Evolutionary conservation across 2,329 filamentous ascomycete genomes (phyloP).

Genomic region (Hypoxylon sp.): DNA sequence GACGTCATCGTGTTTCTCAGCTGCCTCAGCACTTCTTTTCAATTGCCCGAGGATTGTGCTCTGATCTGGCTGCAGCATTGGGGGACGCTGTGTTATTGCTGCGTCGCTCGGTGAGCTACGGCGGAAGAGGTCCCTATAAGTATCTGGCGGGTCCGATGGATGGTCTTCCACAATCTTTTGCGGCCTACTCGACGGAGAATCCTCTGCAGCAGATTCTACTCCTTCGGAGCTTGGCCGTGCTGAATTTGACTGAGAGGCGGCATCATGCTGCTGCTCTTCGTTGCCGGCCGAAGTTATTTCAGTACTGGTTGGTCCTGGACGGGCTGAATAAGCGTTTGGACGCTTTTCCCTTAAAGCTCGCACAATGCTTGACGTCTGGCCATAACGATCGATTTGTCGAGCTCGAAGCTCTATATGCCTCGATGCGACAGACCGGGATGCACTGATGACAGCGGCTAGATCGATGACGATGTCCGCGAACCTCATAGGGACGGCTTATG

Average conservation of each 20-base stretch:
- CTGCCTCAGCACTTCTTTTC: constrained; percentile 18
- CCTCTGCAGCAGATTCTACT: constrained; percentile 4
- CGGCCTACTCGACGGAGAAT: constrained; percentile 2
- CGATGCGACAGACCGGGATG: constrained; percentile 74
- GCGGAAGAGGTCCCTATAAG: constrained; percentile 24
- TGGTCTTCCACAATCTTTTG: neutral
- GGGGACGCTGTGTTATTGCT: constrained; percentile 23
- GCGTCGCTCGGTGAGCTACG: constrained; percentile 25
- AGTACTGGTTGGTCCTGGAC: neutral
- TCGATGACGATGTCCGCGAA: constrained; percentile 76
- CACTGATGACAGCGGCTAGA: constrained; percentile 76
- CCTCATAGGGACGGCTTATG: constrained; percentile 61
- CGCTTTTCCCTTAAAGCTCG: constrained; percentile 51
- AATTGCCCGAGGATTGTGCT: constrained; percentile 45
- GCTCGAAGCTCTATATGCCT: constrained; percentile 71
- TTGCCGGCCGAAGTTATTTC: constrained; percentile 10
- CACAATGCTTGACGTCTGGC: constrained; percentile 60
- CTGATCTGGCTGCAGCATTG: constrained; percentile 38
- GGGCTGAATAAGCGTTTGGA: neutral
- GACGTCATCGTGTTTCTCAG: constrained; percentile 3
- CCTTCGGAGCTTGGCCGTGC: constrained; percentile 1
- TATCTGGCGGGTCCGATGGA: constrained; percentile 21
- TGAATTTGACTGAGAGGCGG: constrained; percentile 9
- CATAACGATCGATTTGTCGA: constrained; percentile 66
- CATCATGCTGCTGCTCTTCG: constrained; percentile 22